Percentiles rank a stretch among this genome's conserved stretches.
Conservation (phyloP, 2,329 filamentous ascomycete species). For the Daldinia sp. region DNA sequence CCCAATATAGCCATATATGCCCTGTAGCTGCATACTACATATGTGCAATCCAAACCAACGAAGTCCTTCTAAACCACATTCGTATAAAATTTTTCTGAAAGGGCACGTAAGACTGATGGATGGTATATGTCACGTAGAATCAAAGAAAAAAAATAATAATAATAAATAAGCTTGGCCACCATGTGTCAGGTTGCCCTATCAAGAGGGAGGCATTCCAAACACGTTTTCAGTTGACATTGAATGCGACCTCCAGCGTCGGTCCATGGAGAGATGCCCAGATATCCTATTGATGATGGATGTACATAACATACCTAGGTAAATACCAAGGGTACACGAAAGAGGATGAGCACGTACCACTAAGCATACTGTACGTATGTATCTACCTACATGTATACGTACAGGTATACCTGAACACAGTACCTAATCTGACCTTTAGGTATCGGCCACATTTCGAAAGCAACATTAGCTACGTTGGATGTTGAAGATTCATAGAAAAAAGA, state of each 20-base stretch:
- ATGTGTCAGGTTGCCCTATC: constrained; percentile 37
- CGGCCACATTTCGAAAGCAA: not conserved
- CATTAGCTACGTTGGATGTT: not conserved
- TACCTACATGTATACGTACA: no score
- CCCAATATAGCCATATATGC: constrained; percentile 5
- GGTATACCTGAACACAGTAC: not conserved
- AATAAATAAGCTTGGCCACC: constrained; percentile 10
- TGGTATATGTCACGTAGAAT: constrained; percentile 16
- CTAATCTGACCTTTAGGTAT: not conserved
- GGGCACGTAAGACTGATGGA: constrained; percentile 23
- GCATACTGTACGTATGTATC: not conserved
- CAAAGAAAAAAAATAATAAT: not conserved
- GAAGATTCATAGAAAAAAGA: not conserved
- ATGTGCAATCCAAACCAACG: not conserved
- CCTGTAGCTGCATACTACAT: not conserved
- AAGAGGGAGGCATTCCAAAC: constrained; percentile 35
- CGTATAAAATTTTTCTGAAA: constrained; percentile 1
- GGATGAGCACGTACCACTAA: constrained; percentile 5
- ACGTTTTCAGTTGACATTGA: constrained; percentile 44
- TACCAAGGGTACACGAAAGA: not conserved
- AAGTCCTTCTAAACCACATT: not conserved
- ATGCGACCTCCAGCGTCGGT: constrained; percentile 26
- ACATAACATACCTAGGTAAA: no score
- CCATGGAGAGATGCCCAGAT: not conserved
- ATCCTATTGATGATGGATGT: not conserved